Evolutionary conservation across 202 grass and related monocot species (phyloP).

Genomic region (Elaeis oleifera): DNA sequence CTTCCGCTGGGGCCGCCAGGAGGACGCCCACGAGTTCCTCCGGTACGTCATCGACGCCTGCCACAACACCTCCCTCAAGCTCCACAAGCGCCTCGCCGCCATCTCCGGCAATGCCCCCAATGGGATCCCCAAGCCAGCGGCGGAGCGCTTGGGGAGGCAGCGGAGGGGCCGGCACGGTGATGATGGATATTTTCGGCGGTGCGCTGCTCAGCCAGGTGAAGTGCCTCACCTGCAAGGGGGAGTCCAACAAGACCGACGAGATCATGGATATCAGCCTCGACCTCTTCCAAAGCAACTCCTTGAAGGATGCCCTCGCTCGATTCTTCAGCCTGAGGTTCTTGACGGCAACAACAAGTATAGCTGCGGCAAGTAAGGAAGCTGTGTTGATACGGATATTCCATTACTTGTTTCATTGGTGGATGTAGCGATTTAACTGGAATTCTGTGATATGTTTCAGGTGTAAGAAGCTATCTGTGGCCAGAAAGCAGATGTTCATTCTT

Average conservation of each 20-base stretch:
- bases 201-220: conserved; percentile 88
- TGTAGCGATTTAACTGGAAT: too few species aligned
- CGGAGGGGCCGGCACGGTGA: conserved; percentile 32
- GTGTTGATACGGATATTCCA: too few species aligned
- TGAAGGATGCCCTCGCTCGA: conserved; percentile 64
- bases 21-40: conserved; percentile 91
- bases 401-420: too few species aligned
- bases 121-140: conserved; percentile 15
- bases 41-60: conserved; percentile 77
- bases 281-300: conserved; percentile 55
- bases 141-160: conserved; percentile 22
- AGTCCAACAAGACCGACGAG: conserved; percentile 91
- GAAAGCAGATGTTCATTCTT: conserved; percentile 87
- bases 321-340: conserved; percentile 80
- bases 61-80: conserved; percentile 42
- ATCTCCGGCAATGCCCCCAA: too few species aligned
- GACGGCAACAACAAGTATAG: conserved; percentile 94
- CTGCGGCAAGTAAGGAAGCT: conserved; percentile 55
- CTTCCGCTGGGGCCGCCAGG: conserved; percentile 80
- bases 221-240: conserved; percentile 82
- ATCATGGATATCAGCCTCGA: conserved; percentile 98
- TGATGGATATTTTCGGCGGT: conserved; percentile 91
- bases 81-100: background rate
- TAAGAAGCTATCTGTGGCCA: conserved; percentile 81
- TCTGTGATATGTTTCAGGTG: conserved; percentile 39